These are phyloP conservation scores for Phellinidium pouzarii DNA, from an alignment of 1,284 basidiomycete species.

Conservation along the genomic window DNA sequence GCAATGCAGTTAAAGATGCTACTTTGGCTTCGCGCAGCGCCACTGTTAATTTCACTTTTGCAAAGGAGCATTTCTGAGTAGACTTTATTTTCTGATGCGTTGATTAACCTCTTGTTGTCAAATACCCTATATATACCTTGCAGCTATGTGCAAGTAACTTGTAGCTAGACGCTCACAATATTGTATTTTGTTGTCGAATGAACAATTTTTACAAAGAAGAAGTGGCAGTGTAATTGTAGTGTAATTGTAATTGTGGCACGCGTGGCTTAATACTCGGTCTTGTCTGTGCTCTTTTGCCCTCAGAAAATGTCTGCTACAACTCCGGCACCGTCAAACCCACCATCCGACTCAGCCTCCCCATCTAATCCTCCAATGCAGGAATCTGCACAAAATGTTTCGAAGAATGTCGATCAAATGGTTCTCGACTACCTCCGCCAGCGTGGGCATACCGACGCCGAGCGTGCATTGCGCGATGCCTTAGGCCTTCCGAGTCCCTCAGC, in stretches of 20 bases:
- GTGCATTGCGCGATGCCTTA: conserved; percentile 65
- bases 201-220: not conserved
- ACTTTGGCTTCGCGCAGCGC: conserved; percentile 47
- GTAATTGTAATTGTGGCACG: not conserved
- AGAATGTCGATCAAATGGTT: conserved; percentile 50
- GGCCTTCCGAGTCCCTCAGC: conserved; percentile 41
- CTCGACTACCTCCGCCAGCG: conserved; percentile 81
- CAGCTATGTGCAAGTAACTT: not conserved
- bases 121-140: not conserved
- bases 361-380: conserved; percentile 28
- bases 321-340: conserved; percentile 31
- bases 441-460: conserved; percentile 75
- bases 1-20: conserved; percentile 68
- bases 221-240: not conserved
- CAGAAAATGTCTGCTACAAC: conserved; percentile 38
- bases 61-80: conserved; percentile 46
- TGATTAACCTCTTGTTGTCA: not conserved
- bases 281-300: not conserved
- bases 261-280: not conserved
- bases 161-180: conserved; percentile 14
- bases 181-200: not conserved
- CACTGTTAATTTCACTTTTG: conserved; percentile 67
- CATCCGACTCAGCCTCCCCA: conserved; percentile 29
- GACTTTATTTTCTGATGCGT: not conserved
- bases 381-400: conserved; percentile 26